Percentiles rank a stretch among this genome's conserved stretches.
phyloP scores from a whole-genome alignment of 2,329 filamentous ascomycete species.

The Alternaria sp. region DNA sequence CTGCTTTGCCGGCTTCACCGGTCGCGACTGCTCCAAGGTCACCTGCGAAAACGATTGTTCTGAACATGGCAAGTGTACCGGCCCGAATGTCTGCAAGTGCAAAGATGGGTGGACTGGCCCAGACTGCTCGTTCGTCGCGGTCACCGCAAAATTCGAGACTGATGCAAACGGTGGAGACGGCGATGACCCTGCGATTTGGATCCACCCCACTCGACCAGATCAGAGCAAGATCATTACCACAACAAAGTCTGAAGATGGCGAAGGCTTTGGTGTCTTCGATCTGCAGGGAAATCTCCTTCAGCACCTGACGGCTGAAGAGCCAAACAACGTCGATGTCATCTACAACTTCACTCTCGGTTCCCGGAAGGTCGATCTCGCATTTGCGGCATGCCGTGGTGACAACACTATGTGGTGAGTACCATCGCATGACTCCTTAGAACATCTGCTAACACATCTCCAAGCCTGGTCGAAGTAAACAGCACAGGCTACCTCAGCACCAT shows the following conservation, averaged over 20 bases:
- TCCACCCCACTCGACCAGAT: conserved; percentile 39
- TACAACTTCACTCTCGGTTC: conserved; percentile 56
- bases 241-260: conserved; percentile 57
- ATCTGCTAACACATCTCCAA: conserved; percentile 22
- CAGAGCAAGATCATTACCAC: conserved; percentile 60
- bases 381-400: conserved; percentile 59
- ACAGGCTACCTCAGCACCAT: conserved; percentile 55
- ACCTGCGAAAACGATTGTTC: conserved; percentile 37
- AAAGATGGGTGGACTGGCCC: conserved; percentile 33
- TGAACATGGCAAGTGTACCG: conserved; percentile 32
- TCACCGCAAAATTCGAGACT: conserved; percentile 39
- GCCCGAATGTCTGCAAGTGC: conserved; percentile 37
- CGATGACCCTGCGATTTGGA: conserved; percentile 43
- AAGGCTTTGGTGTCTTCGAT: conserved; percentile 59
- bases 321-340: conserved; percentile 63
- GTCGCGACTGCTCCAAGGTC: conserved; percentile 24
- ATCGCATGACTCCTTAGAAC: not conserved
- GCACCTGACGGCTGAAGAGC: conserved; percentile 54
- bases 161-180: conserved; percentile 43
- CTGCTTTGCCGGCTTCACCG: conserved; percentile 36
- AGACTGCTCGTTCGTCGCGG: conserved; percentile 37
- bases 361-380: conserved; percentile 56
- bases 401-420: conserved; percentile 59
- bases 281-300: conserved; percentile 57
- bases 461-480: conserved; percentile 57